Conservation (phyloP, 768 basidiomycete genomes). For the Kwoniella bestiolae region DNA sequence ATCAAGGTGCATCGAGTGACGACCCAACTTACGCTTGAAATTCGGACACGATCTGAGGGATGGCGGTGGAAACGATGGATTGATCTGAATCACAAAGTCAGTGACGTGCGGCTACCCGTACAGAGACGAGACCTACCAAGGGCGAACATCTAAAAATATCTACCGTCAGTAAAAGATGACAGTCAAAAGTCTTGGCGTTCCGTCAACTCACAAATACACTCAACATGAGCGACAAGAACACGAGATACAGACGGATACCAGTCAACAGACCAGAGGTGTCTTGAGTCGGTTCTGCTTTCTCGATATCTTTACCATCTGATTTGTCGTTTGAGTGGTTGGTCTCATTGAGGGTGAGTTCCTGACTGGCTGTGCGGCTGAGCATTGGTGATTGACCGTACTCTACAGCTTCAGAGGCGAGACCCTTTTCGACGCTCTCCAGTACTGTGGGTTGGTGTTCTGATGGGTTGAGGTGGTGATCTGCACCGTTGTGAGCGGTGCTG, state of each 20-base stretch:
- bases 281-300: constrained; percentile 2
- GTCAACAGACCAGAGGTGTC: constrained; percentile 23
- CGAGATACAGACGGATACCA: constrained; percentile 34
- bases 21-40: constrained; percentile 34
- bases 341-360: constrained; percentile 16
- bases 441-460: constrained; percentile 7
- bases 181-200: neutral
- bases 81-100: constrained; percentile 30
- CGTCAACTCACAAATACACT: constrained; percentile 33
- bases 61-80: constrained; percentile 51
- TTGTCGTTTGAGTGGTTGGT: constrained; percentile 8
- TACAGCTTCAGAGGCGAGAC: constrained; percentile 20
- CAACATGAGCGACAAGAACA: constrained; percentile 43
- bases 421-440: constrained; percentile 1
- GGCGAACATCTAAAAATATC: constrained; percentile 22
- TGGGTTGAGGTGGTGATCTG: neutral
- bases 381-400: constrained; percentile 26
- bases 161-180: neutral
- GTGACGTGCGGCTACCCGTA: neutral
- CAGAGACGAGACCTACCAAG: constrained; percentile 16
- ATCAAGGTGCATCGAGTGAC: neutral
- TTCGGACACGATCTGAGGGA: constrained; percentile 43
- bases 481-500: constrained; percentile 5
- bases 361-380: constrained; percentile 23
- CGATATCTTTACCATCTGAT: constrained; percentile 11